Conservation (phyloP, 2,329 filamentous ascomycete species). For the Fonsecaea erecta region DNA sequence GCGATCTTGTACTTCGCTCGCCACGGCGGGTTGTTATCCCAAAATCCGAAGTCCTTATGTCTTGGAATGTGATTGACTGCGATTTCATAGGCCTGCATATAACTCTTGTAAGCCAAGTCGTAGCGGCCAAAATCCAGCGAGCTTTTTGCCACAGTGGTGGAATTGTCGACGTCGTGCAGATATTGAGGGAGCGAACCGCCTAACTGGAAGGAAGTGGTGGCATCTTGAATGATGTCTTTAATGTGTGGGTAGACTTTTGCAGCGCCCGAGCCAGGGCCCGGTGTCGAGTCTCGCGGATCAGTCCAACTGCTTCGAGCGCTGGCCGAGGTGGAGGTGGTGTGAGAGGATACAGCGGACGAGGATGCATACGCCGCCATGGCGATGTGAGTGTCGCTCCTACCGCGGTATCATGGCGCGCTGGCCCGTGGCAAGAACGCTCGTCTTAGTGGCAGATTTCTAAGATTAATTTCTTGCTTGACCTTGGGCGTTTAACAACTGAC, state of each 20-base stretch:
- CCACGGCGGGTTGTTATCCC: conserved; percentile 57
- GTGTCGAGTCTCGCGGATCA: conserved; percentile 27
- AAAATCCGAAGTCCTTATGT: conserved; percentile 73
- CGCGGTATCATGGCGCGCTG: conserved; percentile 29
- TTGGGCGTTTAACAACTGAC: conserved; percentile 4
- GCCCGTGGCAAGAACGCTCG: background rate
- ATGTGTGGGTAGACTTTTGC: conserved; percentile 47
- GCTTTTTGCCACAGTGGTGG: conserved; percentile 43
- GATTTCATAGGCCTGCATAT: conserved; percentile 79
- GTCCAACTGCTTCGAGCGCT: conserved; percentile 33
- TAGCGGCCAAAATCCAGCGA: conserved; percentile 65
- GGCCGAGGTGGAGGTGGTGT: conserved; percentile 22
- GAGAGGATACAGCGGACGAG: conserved; percentile 26
- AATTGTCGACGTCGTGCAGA: conserved; percentile 45
- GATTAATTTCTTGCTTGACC: conserved; percentile 2
- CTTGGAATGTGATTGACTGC: conserved; percentile 74
- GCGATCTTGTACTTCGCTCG: conserved; percentile 56
- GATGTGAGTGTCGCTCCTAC: conserved; percentile 21
- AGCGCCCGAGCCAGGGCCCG: conserved; percentile 24
- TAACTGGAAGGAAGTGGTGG: conserved; percentile 50
- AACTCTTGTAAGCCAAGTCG: conserved; percentile 80
- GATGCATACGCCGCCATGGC: conserved; percentile 37
- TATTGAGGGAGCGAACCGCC: conserved; percentile 36
- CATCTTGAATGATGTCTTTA: conserved; percentile 49
- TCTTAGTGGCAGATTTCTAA: conserved; percentile 7